Conservation (phyloP, 2,329 filamentous ascomycete species). For the Cercospora brassicicola region DNA sequence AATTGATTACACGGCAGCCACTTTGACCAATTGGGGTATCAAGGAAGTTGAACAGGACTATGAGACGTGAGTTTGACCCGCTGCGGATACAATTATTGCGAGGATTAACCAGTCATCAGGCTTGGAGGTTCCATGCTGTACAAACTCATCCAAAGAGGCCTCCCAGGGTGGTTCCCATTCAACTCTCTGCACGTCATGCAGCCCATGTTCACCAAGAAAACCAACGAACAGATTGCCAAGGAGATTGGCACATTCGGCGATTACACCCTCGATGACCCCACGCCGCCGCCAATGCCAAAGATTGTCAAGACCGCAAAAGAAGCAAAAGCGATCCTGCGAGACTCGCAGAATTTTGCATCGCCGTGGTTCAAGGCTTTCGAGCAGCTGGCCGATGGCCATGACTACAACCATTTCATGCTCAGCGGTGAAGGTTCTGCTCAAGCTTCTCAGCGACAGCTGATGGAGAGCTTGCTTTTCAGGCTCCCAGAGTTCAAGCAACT, state of each 20-base stretch:
- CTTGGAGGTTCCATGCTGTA: background rate
- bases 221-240: background rate
- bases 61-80: background rate
- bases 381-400: background rate
- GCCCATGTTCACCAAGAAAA: background rate
- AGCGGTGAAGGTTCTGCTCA: background rate
- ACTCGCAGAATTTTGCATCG: background rate
- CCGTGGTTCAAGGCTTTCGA: background rate
- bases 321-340: background rate
- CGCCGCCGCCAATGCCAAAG: background rate
- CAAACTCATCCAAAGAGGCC: background rate
- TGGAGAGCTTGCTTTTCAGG: background rate
- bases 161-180: background rate
- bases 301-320: background rate
- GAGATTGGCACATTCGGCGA: background rate
- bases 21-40: slow-evolving; percentile 12
- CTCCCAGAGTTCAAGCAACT: background rate
- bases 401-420: background rate
- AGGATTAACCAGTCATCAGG: background rate
- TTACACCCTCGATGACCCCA: background rate
- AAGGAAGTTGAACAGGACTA: background rate
- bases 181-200: background rate
- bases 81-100: no score
- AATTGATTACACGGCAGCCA: slow-evolving; percentile 60
- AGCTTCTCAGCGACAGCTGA: background rate